Evolutionary conservation across 441 rosid genomes (phyloP).

Genomic region (Eruca vesicaria): DNA sequence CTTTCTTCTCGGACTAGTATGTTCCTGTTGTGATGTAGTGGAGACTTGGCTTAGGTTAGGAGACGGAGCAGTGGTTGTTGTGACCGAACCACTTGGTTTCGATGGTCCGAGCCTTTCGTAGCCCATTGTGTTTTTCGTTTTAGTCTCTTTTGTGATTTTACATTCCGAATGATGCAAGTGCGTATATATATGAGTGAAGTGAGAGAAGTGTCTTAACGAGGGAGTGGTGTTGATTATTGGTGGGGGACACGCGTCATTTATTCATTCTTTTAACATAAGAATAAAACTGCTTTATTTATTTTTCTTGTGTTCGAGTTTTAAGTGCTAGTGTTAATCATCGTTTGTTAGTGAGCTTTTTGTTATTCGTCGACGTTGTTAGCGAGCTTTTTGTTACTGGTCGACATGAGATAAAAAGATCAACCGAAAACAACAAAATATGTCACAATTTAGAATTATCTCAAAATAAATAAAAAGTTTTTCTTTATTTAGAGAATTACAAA

Average conservation of each 20-base stretch:
- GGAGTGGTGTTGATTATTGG: slow-evolving; percentile 21
- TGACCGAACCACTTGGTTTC: slow-evolving; percentile 35
- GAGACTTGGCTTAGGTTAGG: slow-evolving; percentile 6
- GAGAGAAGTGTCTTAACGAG: background rate
- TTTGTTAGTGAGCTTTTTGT: slow-evolving; percentile 12
- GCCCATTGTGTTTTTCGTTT: slow-evolving; percentile 34
- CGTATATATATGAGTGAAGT: background rate
- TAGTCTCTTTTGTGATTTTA: background rate
- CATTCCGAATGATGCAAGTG: background rate
- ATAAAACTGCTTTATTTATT: background rate
- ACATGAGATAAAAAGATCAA: background rate
- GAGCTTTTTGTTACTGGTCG: background rate
- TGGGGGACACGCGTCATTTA: slow-evolving; percentile 27
- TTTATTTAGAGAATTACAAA: background rate
- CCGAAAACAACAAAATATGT: background rate
- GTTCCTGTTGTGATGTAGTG: slow-evolving; percentile 2
- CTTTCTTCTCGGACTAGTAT: background rate
- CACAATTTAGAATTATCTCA: background rate
- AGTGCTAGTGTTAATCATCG: slow-evolving; percentile 10
- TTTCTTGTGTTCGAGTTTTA: background rate
- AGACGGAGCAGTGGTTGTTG: background rate
- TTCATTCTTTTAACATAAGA: slow-evolving; percentile 9
- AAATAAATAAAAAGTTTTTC: background rate
- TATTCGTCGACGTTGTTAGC: slow-evolving; percentile 1
- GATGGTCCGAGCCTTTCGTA: slow-evolving; percentile 65